These are phyloP conservation scores for Naganishia albida DNA, from an alignment of 1,284 basidiomycete species.

Conservation along the genomic window DNA sequence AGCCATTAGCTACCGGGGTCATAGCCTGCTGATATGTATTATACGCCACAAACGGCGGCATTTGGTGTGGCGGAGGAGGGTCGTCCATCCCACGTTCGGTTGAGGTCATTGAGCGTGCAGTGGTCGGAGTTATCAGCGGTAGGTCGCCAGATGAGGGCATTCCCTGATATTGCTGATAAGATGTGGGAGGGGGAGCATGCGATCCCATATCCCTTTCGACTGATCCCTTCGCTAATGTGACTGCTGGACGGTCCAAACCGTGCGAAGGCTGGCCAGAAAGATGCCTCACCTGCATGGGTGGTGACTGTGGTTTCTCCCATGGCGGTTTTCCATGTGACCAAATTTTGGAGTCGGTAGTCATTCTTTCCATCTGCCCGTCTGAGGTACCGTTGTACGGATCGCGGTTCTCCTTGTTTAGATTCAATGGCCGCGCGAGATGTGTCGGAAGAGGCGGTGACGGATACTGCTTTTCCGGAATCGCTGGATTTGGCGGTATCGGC, in stretches of 20 bases:
- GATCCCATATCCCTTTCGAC: neutral
- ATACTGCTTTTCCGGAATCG: neutral
- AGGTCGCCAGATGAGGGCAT: neutral
- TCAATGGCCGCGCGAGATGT: neutral
- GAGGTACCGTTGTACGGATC: neutral
- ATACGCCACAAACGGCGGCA: slow-evolving; percentile 25
- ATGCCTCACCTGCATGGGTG: neutral
- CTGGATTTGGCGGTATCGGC: neutral
- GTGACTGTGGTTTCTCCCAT: neutral
- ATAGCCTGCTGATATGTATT: slow-evolving; percentile 17
- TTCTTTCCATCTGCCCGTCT: neutral
- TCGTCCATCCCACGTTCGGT: slow-evolving; percentile 15
- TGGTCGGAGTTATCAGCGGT: slow-evolving; percentile 16
- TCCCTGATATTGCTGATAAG: slow-evolving; percentile 10
- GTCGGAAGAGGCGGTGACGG: neutral
- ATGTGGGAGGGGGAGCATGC: neutral
- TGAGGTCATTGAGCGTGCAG: slow-evolving; percentile 14
- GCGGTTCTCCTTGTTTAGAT: slow-evolving; percentile 19
- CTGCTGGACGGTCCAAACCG: neutral
- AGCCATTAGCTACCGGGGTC: slow-evolving; percentile 21
- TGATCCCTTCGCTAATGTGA: neutral
- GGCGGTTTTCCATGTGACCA: slow-evolving; percentile 6
- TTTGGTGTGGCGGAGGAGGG: slow-evolving; percentile 3
- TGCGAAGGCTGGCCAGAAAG: neutral
- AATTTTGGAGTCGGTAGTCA: slow-evolving; percentile 13